Conservation (phyloP, 192 early-diverging fungal species). For the Backusella westeae region DNA sequence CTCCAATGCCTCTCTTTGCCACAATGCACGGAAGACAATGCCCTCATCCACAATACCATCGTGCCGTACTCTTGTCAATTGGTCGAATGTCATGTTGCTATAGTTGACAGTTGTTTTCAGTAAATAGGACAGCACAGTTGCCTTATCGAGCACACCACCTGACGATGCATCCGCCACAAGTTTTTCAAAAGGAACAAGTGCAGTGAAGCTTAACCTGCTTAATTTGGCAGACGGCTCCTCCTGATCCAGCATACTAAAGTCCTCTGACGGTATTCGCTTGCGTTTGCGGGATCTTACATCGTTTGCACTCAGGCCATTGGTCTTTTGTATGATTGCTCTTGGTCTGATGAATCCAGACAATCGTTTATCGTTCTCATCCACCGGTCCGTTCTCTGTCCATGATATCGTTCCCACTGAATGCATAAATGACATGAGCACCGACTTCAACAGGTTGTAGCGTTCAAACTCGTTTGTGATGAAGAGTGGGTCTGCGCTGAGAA, state of each 20-base stretch:
- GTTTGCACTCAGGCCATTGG: neutral
- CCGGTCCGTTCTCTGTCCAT: conserved; percentile 20
- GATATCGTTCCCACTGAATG: conserved; percentile 33
- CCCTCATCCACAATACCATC: conserved; percentile 35
- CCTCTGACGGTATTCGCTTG: conserved; percentile 29
- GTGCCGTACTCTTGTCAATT: conserved; percentile 26
- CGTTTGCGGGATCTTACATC: conserved; percentile 14
- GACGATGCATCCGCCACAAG: conserved; percentile 27
- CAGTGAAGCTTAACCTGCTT: conserved; percentile 22
- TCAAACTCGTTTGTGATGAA: conserved; percentile 33
- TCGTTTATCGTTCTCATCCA: conserved; percentile 23
- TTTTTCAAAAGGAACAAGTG: conserved; percentile 31
- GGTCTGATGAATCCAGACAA: conserved; percentile 26
- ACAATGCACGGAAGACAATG: conserved; percentile 33
- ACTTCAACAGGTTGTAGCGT: conserved; percentile 22
- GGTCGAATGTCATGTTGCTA: conserved; percentile 39
- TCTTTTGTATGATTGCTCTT: neutral
- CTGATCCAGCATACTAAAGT: neutral
- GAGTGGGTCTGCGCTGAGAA: conserved; percentile 32
- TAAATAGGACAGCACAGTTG: conserved; percentile 26
- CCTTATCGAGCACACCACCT: conserved; percentile 30
- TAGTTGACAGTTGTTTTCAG: conserved; percentile 28
- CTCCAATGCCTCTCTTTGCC: conserved; percentile 36
- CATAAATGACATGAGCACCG: conserved; percentile 24
- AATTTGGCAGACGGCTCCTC: neutral